Base-by-base conservation (phyloP, 768 basidiomycete species). In the Agaricus blazei region DNA sequence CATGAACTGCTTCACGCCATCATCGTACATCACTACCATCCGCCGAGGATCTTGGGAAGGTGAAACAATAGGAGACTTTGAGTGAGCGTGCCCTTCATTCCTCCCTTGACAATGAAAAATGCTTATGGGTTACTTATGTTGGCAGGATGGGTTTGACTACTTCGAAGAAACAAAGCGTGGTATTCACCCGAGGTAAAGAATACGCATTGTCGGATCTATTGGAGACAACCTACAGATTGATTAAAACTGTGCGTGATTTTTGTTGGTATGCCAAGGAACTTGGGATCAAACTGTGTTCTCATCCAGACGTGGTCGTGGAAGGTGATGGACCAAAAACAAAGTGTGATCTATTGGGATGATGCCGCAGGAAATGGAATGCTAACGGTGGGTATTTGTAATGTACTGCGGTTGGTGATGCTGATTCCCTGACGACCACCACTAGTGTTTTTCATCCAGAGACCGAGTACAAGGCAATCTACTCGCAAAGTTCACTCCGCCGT, bases 1-100 rank as follows among this genome's bases (percentile, higher is more conserved):
- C 51, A 64, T 77, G 67, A 79, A 80, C 60, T 77, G 76, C 59
- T 79, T 80, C 59, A 76, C 74, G 4, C 78, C 78, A 1, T 70
- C 75, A 2, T 78, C 76, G 7, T 72, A 72, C 60, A 75, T 78
- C 27, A 80, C 79, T 0, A 70, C 73, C 3, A 61, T 81, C 50
- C 65, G 69, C 26, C 68, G 72, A 47, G 68, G 67, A n/a, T 66
- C 71, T 3, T 71, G 69, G 63, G 67, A 73, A 15, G 77, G 78
- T 0, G 74, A 78, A 28, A 41, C 74, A 0, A 68, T 81, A 9
- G 78, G 76, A 9, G 75, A 79, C 42, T 81, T 81, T 51, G 78
- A 81, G 74, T 80, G 49, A 11, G 34, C 34, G 34, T 54, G 54
- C 49, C 19, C 24, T 43, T 36, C n/a, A 9, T 34, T 34, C 9